phyloP scores from a whole-genome alignment of 2,329 filamentous ascomycete genomes.

The Xylariomycetidae sp. region DNA sequence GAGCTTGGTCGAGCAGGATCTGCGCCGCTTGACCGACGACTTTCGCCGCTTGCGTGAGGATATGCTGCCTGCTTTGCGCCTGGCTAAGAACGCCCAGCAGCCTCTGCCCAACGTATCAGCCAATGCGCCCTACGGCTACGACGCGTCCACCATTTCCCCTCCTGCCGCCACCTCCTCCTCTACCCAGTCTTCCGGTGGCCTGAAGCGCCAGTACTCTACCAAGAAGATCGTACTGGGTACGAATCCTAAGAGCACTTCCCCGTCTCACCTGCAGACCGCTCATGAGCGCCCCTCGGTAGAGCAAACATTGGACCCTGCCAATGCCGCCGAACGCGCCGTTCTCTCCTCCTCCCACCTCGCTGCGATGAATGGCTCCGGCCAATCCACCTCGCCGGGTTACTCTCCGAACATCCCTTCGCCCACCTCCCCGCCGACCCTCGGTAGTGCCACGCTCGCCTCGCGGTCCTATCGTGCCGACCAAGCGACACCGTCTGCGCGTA shows the following conservation, averaged over 20 bases:
- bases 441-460: slow-evolving; percentile 49
- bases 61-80: slow-evolving; percentile 79
- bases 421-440: slow-evolving; percentile 57
- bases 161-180: slow-evolving; percentile 53
- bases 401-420: slow-evolving; percentile 66
- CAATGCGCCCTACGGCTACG: slow-evolving; percentile 44
- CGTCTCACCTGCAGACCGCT: slow-evolving; percentile 63
- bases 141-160: slow-evolving; percentile 45
- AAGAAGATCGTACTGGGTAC: slow-evolving; percentile 67
- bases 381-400: slow-evolving; percentile 49
- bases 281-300: slow-evolving; percentile 61
- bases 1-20: slow-evolving; percentile 72
- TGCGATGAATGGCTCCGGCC: slow-evolving; percentile 59
- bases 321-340: slow-evolving; percentile 61
- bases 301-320: slow-evolving; percentile 61
- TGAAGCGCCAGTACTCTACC: slow-evolving; percentile 69
- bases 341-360: slow-evolving; percentile 63
- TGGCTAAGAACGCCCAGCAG: slow-evolving; percentile 87
- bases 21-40: slow-evolving; percentile 79
- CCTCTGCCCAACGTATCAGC: slow-evolving; percentile 60
- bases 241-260: slow-evolving; percentile 70
- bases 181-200: slow-evolving; percentile 43
- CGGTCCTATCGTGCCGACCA: slow-evolving; percentile 55
- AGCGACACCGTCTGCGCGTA: slow-evolving; percentile 47
- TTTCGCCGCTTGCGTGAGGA: slow-evolving; percentile 87